Percentiles rank a stretch among this genome's conserved stretches.
Evolutionary conservation across 2,329 filamentous ascomycete species (phyloP).

Genomic region (Scolecobasidium constrictum): DNA sequence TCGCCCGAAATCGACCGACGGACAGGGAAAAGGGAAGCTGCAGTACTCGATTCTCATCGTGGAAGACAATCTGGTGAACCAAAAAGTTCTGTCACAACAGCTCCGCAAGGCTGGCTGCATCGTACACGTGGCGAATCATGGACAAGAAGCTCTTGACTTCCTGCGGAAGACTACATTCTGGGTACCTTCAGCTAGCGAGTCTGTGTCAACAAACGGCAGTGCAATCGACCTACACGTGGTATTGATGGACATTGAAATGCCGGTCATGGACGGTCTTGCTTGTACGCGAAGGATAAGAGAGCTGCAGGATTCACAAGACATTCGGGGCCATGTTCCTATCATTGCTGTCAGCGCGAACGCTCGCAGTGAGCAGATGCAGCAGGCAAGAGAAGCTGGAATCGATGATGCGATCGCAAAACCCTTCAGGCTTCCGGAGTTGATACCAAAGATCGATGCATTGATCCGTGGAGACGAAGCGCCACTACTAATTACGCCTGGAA

Average conservation of each 20-base stretch:
- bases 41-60: conserved; percentile 6
- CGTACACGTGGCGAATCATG: conserved; percentile 10
- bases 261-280: conserved; percentile 9
- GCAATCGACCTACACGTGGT: conserved; percentile 4
- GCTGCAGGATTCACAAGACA: conserved; percentile 3
- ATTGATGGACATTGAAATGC: conserved; percentile 11
- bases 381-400: conserved; percentile 3
- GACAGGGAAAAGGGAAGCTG: neutral
- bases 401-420: conserved; percentile 19
- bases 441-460: conserved; percentile 17
- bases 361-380: conserved; percentile 6
- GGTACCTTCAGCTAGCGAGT: neutral
- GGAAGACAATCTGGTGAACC: conserved; percentile 11
- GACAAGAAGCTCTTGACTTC: conserved; percentile 6
- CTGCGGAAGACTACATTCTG: conserved; percentile 7
- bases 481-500: neutral
- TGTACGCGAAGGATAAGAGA: conserved; percentile 8
- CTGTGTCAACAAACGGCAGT: neutral
- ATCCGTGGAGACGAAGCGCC: conserved; percentile 1
- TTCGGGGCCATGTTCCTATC: conserved; percentile 7
- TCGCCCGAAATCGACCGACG: neutral
- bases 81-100: conserved; percentile 10
- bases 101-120: conserved; percentile 4
- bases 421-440: conserved; percentile 21
- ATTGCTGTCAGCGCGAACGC: conserved; percentile 10